Base-by-base conservation (phyloP, 208 protist species). In the Jaenimonas drosophilae region DNA sequence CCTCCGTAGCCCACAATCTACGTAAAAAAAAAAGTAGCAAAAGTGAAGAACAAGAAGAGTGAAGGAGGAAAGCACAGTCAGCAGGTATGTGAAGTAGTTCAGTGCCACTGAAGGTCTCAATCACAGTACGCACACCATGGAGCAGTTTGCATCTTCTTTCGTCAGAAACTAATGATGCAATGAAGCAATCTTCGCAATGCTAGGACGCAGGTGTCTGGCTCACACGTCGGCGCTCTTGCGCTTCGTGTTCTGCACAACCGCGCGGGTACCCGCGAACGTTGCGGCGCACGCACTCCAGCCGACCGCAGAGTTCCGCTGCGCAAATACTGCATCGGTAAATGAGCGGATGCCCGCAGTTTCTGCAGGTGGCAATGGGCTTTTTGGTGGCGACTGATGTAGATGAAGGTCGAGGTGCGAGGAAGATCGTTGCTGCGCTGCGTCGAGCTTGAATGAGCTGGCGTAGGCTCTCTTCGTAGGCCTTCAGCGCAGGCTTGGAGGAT, bases 261-360 rank as follows among this genome's bases (percentile, higher is more conserved):
- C 49, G 46, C 0, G 81, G 81, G 49, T 91, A 91, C 12, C 81
- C 81, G 2, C 53, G 27, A 20, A 82, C 62, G 5, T 45, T 34
- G 4, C 43, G 58, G 31, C 49, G 51, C 1, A 51, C 62, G 32
- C 81, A 91, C 46, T 42, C 54, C 6, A 50, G 45, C 14, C 49
- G 62, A 0, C 73, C 76, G 45, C 81, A 91, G 11, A 91, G 48
- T 7, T 81, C 58, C 2, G 81, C 81, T 1, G 76, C 76, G 40
- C 81, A 91, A 40, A 82, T 61, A 9, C 69, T 85, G 53, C 81
- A 90, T 7, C 37, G 60, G 52, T 66, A 86, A 11, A 29, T 42
- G 31, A 86, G 46, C 20, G 54, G 64, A 37, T 65, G 47, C 17
- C 64, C 58, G 49, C 80, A 89, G 38, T 59, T 62, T 7, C 49